These are phyloP conservation scores for Draba incana DNA, from an alignment of 345 rosid genomes.

Conservation along the genomic window DNA sequence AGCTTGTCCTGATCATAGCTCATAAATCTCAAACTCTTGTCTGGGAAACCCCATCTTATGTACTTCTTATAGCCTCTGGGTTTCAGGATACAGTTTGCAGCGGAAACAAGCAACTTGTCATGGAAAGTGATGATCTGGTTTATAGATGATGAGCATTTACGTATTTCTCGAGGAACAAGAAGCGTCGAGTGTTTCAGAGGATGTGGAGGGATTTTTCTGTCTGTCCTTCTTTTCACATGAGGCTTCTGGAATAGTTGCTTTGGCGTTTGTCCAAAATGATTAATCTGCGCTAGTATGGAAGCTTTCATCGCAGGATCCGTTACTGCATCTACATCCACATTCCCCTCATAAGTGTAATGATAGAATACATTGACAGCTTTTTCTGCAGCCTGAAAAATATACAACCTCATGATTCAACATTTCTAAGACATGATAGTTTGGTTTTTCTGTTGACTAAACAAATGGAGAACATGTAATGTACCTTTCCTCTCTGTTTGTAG, in stretches of 20 bases:
- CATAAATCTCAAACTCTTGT: slow-evolving; percentile 86
- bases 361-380: slow-evolving; percentile 94
- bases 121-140: slow-evolving; percentile 66
- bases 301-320: slow-evolving; percentile 95
- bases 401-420: slow-evolving; percentile 28
- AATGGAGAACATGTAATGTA: slow-evolving; percentile 36
- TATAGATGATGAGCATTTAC: slow-evolving; percentile 66
- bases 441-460: background rate
- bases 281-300: slow-evolving; percentile 91
- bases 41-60: slow-evolving; percentile 90
- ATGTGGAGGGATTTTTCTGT: slow-evolving; percentile 70
- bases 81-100: slow-evolving; percentile 69
- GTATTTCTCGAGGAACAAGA: slow-evolving; percentile 77
- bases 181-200: slow-evolving; percentile 72
- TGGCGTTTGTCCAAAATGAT: slow-evolving; percentile 98
- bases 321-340: slow-evolving; percentile 92
- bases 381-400: slow-evolving; percentile 76
- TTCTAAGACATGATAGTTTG: background rate
- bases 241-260: slow-evolving; percentile 90
- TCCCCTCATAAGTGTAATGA: slow-evolving; percentile 96
- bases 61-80: slow-evolving; percentile 79
- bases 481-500: slow-evolving; percentile 95
- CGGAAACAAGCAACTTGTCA: slow-evolving; percentile 75
- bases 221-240: slow-evolving; percentile 74
- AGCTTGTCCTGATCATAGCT: slow-evolving; percentile 93